These are phyloP conservation scores for Nitzschia inconspicua DNA, from an alignment of 108 stramenopile genomes.

Conservation along the genomic window DNA sequence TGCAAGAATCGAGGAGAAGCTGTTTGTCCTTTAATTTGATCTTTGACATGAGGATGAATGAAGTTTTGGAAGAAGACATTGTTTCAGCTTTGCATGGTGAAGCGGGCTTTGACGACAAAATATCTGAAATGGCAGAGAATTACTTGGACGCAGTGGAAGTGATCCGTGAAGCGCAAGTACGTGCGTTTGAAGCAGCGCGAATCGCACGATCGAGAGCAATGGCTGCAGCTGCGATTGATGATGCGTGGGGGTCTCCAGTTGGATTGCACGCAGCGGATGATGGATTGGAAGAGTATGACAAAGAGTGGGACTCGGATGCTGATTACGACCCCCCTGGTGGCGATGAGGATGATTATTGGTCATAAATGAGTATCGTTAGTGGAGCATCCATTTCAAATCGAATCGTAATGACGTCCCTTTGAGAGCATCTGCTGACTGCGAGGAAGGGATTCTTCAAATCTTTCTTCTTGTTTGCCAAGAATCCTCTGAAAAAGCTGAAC, in stretches of 20 bases:
- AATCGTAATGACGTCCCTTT: too few species aligned
- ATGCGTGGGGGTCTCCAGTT: slow-evolving; percentile 13
- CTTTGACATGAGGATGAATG: slow-evolving; percentile 70
- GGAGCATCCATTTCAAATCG: too few species aligned
- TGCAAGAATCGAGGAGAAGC: slow-evolving; percentile 20
- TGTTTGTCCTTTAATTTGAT: slow-evolving; percentile 27
- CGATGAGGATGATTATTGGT: slow-evolving; percentile 2
- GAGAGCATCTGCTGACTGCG: too few species aligned
- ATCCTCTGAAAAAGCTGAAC: too few species aligned
- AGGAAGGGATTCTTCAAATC: too few species aligned
- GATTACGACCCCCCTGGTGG: slow-evolving; percentile 17
- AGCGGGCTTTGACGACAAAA: slow-evolving; percentile 18
- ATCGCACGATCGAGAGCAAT: slow-evolving; percentile 14
- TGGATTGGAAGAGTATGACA: background rate
- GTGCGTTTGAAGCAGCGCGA: slow-evolving; percentile 42
- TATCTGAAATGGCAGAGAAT: slow-evolving; percentile 60
- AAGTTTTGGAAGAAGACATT: slow-evolving; percentile 56
- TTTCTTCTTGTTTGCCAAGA: too few species aligned
- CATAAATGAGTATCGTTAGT: background rate
- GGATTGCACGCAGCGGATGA: background rate
- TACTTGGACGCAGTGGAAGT: slow-evolving; percentile 52
- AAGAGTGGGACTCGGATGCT: slow-evolving; percentile 29
- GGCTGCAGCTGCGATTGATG: slow-evolving; percentile 17
- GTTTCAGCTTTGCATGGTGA: slow-evolving; percentile 45
- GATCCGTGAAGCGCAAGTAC: slow-evolving; percentile 44